Percentiles rank a stretch among this genome's conserved stretches.
Conservation (phyloP, 768 basidiomycete genomes). For the Sutorius australiensis region DNA sequence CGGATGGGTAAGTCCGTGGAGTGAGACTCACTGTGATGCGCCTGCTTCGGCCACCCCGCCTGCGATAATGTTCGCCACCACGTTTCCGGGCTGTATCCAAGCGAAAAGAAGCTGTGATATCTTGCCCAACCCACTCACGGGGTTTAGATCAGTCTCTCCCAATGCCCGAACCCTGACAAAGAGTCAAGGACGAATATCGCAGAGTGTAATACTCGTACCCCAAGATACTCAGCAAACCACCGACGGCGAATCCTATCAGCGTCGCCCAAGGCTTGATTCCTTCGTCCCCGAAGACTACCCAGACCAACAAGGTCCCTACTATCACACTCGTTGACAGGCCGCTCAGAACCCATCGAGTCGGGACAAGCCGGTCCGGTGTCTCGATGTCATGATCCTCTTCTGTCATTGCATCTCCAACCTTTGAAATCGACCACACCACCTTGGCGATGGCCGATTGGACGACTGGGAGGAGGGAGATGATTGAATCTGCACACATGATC, state of each 20-base stretch:
- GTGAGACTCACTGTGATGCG: slow-evolving; percentile 70
- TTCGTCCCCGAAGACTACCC: slow-evolving; percentile 84
- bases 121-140: slow-evolving; percentile 91
- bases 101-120: slow-evolving; percentile 93
- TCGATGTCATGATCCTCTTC: slow-evolving; percentile 63
- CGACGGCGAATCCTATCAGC: slow-evolving; percentile 75
- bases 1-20: neutral
- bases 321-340: slow-evolving; percentile 63
- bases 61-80: slow-evolving; percentile 97
- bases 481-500: slow-evolving; percentile 90
- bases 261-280: slow-evolving; percentile 97
- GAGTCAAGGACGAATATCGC: slow-evolving; percentile 4
- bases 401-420: slow-evolving; percentile 17
- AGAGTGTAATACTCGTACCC: slow-evolving; percentile 50
- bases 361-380: slow-evolving; percentile 76
- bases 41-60: slow-evolving; percentile 96
- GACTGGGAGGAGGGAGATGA: slow-evolving; percentile 83
- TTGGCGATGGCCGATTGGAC: slow-evolving; percentile 47
- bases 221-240: slow-evolving; percentile 80
- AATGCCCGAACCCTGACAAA: slow-evolving; percentile 76
- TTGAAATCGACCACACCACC: slow-evolving; percentile 31
- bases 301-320: slow-evolving; percentile 75
- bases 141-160: slow-evolving; percentile 93
- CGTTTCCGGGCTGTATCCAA: slow-evolving; percentile 89
- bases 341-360: slow-evolving; percentile 67